Conservation (phyloP, 2,329 filamentous ascomycete species). For the Chaetomium strumarium region DNA sequence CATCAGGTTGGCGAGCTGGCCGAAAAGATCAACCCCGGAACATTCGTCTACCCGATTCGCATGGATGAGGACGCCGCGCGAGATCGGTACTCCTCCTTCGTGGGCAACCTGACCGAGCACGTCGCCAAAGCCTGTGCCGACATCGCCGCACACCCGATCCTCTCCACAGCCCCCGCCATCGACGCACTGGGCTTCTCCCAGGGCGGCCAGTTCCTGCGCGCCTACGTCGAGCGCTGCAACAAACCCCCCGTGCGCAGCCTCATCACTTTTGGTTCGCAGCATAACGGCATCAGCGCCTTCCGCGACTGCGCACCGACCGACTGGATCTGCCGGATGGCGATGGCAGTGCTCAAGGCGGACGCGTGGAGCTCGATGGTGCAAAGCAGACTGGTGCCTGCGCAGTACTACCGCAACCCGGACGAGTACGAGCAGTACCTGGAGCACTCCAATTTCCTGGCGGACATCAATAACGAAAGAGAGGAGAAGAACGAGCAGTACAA, state of each 20-base stretch:
- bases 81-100: conserved; percentile 81
- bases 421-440: conserved; percentile 70
- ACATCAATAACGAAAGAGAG: conserved; percentile 87
- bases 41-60: conserved; percentile 73
- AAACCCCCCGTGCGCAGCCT: conserved; percentile 66
- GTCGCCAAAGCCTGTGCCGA: conserved; percentile 70
- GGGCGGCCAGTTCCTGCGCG: conserved; percentile 92
- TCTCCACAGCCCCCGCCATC: conserved; percentile 74
- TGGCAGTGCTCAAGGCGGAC: conserved; percentile 70
- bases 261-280: conserved; percentile 84
- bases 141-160: conserved; percentile 68
- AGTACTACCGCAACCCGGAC: conserved; percentile 78
- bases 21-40: conserved; percentile 69
- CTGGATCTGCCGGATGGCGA: conserved; percentile 74
- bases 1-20: conserved; percentile 65
- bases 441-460: conserved; percentile 81
- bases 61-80: conserved; percentile 58
- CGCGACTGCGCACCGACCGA: conserved; percentile 65
- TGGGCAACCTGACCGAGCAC: conserved; percentile 82
- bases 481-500: conserved; percentile 71
- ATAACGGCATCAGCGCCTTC: conserved; percentile 87
- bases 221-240: conserved; percentile 83
- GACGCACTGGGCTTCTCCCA: conserved; percentile 95
- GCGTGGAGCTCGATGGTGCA: conserved; percentile 79
- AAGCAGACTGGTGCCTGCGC: conserved; percentile 75